A percentile compares a stretch with the other conserved stretches of the same genome.
Conservation (phyloP, 192 early-diverging fungal species). For the Irineochytrium annulatum region DNA sequence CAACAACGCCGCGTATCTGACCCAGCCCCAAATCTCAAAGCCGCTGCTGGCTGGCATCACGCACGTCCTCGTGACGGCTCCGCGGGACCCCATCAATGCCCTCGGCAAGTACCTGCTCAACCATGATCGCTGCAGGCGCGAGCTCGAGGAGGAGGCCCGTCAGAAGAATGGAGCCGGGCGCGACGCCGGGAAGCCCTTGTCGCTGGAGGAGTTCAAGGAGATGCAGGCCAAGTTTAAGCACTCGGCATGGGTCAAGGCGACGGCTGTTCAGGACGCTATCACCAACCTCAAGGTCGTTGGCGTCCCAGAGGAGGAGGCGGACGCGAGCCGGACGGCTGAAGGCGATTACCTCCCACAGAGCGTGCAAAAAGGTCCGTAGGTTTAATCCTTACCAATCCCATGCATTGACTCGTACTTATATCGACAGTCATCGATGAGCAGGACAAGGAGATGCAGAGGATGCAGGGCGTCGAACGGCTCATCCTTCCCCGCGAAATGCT, state of each 20-base stretch:
- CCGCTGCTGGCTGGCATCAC: neutral
- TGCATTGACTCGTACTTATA: no score
- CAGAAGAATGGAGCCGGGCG: neutral
- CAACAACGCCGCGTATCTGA: neutral
- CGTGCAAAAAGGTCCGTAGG: no score
- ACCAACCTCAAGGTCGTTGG: no score
- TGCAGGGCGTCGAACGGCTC: no score
- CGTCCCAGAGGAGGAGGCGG: no score
- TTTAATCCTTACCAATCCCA: no score
- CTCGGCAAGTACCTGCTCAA: neutral
- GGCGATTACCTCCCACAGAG: no score
- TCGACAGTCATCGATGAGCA: no score
- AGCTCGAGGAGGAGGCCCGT: neutral
- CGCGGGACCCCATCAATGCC: neutral
- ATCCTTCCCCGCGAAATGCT: no score
- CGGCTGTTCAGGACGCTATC: no score
- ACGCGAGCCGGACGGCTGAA: no score
- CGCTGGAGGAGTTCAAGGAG: neutral
- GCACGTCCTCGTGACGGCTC: neutral
- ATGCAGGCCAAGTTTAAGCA: slow-evolving; percentile 1
- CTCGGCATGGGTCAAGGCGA: neutral
- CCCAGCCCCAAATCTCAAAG: neutral
- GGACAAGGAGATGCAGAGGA: no score
- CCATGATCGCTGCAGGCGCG: neutral
- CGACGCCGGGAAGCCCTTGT: neutral